Evolutionary conservation across 768 basidiomycete species (phyloP).

Genomic region (Leccinum subgranulosum): DNA sequence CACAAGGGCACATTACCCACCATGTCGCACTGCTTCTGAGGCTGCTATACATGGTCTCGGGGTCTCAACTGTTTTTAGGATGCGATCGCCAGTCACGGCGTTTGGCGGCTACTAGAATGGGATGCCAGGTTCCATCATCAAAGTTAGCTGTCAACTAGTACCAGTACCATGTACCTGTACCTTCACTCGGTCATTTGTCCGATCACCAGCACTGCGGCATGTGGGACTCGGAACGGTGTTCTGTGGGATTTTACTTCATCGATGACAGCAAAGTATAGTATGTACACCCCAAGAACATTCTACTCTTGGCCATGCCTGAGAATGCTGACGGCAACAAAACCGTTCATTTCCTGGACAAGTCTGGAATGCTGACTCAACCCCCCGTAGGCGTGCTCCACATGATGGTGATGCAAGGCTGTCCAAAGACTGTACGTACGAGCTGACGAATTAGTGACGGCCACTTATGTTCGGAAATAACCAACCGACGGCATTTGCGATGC

Average conservation of each 20-base stretch:
- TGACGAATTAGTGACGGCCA: not conserved
- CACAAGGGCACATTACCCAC: not conserved
- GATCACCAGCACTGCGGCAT: not conserved
- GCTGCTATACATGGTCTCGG: not conserved
- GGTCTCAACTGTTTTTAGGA: not conserved
- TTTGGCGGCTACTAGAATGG: not conserved
- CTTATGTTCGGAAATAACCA: not conserved
- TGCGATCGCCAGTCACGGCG: not conserved
- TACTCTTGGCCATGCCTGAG: slow-evolving; percentile 1
- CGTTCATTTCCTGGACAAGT: not conserved
- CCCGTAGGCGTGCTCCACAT: not conserved
- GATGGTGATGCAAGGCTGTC: slow-evolving; percentile 1
- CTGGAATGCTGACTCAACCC: slow-evolving; percentile 1
- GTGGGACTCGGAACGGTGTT: not conserved
- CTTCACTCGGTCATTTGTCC: not conserved
- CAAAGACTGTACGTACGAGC: not conserved
- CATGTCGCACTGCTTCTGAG: not conserved
- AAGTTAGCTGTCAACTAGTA: not conserved
- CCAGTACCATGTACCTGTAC: not conserved
- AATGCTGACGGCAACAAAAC: not conserved
- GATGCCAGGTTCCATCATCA: not conserved
- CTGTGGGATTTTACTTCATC: not conserved
- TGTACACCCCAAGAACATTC: not conserved
- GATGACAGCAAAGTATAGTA: not conserved
- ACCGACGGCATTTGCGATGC: not conserved